Percentiles rank a stretch among this genome's conserved stretches.
phyloP scores from a whole-genome alignment of 306 rosid species.

The Amphicarpaea edgeworthii region DNA sequence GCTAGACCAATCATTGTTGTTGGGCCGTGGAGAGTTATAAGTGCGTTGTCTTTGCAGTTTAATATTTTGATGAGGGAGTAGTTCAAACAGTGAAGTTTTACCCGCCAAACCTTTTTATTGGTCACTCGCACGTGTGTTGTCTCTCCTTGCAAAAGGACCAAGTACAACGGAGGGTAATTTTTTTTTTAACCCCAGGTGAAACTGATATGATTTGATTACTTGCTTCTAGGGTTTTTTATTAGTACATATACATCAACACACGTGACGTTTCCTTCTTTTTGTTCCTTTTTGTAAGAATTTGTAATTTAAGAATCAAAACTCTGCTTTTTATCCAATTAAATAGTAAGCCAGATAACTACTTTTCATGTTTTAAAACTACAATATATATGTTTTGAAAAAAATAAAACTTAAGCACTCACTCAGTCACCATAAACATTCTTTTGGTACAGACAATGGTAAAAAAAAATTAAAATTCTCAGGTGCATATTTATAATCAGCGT shows the following conservation, averaged over 20 bases:
- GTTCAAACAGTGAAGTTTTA: conserved; percentile 35
- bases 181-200: not conserved
- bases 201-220: not conserved
- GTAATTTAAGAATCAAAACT: conserved; percentile 18
- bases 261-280: conserved; percentile 42
- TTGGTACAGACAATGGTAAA: too few species aligned
- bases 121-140: conserved; percentile 42
- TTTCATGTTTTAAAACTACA: not conserved
- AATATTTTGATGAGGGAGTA: not conserved
- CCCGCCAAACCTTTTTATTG: conserved; percentile 32
- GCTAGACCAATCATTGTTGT: conserved; percentile 47
- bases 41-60: conserved; percentile 3
- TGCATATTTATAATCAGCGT: not conserved
- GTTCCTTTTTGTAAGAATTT: conserved; percentile 5
- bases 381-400: too few species aligned
- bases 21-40: conserved; percentile 7
- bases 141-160: not conserved
- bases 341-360: not conserved
- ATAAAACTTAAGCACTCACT: too few species aligned
- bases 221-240: conserved; percentile 15
- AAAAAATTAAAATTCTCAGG: not conserved
- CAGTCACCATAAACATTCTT: too few species aligned
- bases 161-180: conserved; percentile 10
- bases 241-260: conserved; percentile 22
- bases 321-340: too few species aligned